These are phyloP conservation scores for Poa pratensis DNA, from an alignment of 176 grass and related monocot species.

Conservation along the genomic window DNA sequence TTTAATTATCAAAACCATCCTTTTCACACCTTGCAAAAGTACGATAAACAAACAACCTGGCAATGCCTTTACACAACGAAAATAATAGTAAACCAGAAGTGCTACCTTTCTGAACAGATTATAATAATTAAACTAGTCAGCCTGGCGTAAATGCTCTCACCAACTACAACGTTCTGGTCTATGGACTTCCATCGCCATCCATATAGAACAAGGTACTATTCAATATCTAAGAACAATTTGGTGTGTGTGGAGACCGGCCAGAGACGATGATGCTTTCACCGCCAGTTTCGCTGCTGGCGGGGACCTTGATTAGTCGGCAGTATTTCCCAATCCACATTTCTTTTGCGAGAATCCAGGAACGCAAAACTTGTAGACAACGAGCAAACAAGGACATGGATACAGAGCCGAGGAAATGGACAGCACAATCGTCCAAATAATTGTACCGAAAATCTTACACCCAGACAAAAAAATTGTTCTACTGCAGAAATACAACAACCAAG, in stretches of 20 bases:
- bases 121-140: slow-evolving; percentile 6
- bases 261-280: slow-evolving; percentile 57
- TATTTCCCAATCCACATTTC: slow-evolving; percentile 41
- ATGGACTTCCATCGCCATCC: slow-evolving; percentile 30
- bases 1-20: slow-evolving; percentile 38
- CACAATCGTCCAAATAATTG: slow-evolving; percentile 45
- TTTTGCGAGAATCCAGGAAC: slow-evolving; percentile 51
- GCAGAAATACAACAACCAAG: background rate
- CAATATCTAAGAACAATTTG: slow-evolving; percentile 23
- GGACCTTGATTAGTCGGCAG: slow-evolving; percentile 45
- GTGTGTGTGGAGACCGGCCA: slow-evolving; percentile 35
- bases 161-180: slow-evolving; percentile 43
- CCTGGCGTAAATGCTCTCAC: slow-evolving; percentile 62
- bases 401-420: slow-evolving; percentile 32
- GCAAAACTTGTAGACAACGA: slow-evolving; percentile 53
- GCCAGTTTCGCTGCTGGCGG: slow-evolving; percentile 51
- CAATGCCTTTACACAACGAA: slow-evolving; percentile 40
- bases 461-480: background rate
- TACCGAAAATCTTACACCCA: slow-evolving; percentile 2
- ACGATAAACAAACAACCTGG: slow-evolving; percentile 34
- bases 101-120: slow-evolving; percentile 31
- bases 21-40: slow-evolving; percentile 35
- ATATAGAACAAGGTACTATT: slow-evolving; percentile 28
- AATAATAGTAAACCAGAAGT: slow-evolving; percentile 42
- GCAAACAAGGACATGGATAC: slow-evolving; percentile 44